Evolutionary conservation across 164 flowering plant genomes (phyloP), one percentile per base, ranked within the genome.

Genomic region (Saururus chinensis): DNA sequence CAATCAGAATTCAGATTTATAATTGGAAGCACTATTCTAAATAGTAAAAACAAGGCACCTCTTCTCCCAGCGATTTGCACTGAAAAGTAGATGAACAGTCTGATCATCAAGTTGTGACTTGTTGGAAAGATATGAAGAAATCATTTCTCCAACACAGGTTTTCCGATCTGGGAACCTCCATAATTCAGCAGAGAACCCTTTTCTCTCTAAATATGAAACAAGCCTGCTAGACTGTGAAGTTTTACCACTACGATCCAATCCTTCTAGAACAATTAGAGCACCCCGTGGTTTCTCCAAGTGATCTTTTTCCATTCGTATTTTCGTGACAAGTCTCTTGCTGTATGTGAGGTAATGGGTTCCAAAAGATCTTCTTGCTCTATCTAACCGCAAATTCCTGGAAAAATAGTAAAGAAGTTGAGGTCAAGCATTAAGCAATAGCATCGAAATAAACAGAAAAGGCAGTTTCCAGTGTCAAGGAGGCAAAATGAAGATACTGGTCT

Each of bases 61-160:
- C 64, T 84, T 88, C 75, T 85, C 95, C 92, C 92, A 85, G 8
- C 92, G 85, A 57, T 88, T 88, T 24, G 92, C 92, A 76, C 92
- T 88, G 70, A 86, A 88, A 19, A 88, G 88, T 8, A 86, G 85
- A 78, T 88, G 96, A 55, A 86, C 74, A 14, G 89, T 80, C 48
- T 51, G 89, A 69, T 88, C 95, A 73, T 88, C 95, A 71, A 88
- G 70, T 19, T 84, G 76, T 16, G 92, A 84, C 62, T 81, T 53
- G 60, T 83, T 84, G 14, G 85, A 55, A 57, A 88, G 88, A 76
- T 86, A 86, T 0, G 88, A 74, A 53, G 96, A 86, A 67, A 88
- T 83, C 92, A 86, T 84, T 57, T 80, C 71, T 52, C 92, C 88
- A 25, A 88, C 86, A 61, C 76, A 69, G 0, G 88, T 88, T 40